Conservation (phyloP, 768 basidiomycete genomes). For the Xanthoconium stramineum region DNA sequence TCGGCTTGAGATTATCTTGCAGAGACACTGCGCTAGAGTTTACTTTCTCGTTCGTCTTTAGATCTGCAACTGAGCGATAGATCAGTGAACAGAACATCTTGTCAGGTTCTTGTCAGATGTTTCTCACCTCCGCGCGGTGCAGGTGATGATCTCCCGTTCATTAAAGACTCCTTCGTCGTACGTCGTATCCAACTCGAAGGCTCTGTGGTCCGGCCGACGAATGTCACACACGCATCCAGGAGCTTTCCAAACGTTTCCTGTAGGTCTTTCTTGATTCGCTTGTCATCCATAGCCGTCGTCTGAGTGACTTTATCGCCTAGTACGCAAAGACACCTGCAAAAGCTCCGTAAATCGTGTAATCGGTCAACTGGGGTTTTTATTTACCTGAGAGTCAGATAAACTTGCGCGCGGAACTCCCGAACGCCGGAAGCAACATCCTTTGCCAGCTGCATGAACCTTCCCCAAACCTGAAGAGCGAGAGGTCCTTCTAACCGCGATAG, state of each 20-base stretch:
- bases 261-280: constrained; percentile 81
- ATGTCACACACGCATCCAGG: constrained; percentile 72
- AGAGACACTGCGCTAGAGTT: constrained; percentile 43
- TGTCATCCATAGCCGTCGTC: constrained; percentile 89
- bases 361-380: constrained; percentile 9
- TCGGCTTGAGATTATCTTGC: constrained; percentile 28
- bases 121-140: constrained; percentile 49
- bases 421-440: constrained; percentile 70
- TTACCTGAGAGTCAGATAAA: constrained; percentile 73
- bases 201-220: constrained; percentile 71
- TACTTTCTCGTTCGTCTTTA: constrained; percentile 60
- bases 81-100: not conserved
- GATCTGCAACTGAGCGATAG: constrained; percentile 30
- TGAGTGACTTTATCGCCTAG: constrained; percentile 82
- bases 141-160: constrained; percentile 75
- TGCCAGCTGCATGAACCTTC: constrained; percentile 67
- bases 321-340: constrained; percentile 65
- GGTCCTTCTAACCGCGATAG: constrained; percentile 82
- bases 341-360: constrained; percentile 8
- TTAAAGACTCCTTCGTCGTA: constrained; percentile 56
- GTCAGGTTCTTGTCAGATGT: no score
- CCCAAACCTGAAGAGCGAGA: constrained; percentile 90
- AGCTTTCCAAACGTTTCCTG: constrained; percentile 90
- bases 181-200: constrained; percentile 79
- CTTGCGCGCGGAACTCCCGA: constrained; percentile 66